These are phyloP conservation scores for Kalaharituber pfeilii DNA, from an alignment of 2,329 filamentous ascomycete genomes.

Conservation along the genomic window DNA sequence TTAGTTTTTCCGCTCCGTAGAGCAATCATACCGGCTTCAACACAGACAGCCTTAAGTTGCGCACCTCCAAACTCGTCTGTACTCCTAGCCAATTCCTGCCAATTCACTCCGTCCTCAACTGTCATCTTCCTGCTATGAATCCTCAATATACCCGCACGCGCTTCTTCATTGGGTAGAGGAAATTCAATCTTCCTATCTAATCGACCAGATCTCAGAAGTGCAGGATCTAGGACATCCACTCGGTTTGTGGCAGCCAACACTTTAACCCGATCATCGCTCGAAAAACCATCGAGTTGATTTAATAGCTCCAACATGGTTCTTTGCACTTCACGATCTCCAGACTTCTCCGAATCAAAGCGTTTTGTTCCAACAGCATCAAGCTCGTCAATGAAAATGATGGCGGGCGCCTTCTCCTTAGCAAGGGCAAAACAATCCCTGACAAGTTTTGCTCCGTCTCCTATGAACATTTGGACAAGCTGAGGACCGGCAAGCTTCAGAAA, in stretches of 20 bases:
- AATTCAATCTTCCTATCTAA: conserved; percentile 97
- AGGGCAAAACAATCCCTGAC: conserved; percentile 95
- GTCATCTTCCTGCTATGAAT: conserved; percentile 99
- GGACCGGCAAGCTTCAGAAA: conserved; percentile 97
- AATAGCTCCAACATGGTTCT: conserved; percentile 97
- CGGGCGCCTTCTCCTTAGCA: conserved; percentile 95
- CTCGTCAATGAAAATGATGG: conserved; percentile 99
- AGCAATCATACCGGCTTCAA: conserved; percentile 98
- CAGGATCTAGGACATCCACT: conserved; percentile 83
- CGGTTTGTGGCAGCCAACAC: conserved; percentile 89
- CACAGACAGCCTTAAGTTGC: conserved; percentile 94
- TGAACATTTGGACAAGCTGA: conserved; percentile 98
- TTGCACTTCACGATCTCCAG: conserved; percentile 92
- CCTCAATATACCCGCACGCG: conserved; percentile 86
- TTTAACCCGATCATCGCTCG: conserved; percentile 91
- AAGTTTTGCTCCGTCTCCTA: conserved; percentile 92
- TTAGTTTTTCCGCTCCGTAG: conserved; percentile 86
- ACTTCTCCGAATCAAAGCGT: conserved; percentile 97
- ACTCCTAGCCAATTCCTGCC: conserved; percentile 83
- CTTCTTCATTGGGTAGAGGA: conserved; percentile 92
- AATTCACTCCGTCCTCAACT: conserved; percentile 83
- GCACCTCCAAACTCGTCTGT: conserved; percentile 98
- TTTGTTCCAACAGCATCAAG: conserved; percentile 96
- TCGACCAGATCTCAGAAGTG: conserved; percentile 76
- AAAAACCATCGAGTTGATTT: conserved; percentile 96